Evolutionary conservation across 768 basidiomycete species (phyloP), one percentile per base, ranked within the genome.

Genomic region (Goffeauzyma gilvescens): DNA sequence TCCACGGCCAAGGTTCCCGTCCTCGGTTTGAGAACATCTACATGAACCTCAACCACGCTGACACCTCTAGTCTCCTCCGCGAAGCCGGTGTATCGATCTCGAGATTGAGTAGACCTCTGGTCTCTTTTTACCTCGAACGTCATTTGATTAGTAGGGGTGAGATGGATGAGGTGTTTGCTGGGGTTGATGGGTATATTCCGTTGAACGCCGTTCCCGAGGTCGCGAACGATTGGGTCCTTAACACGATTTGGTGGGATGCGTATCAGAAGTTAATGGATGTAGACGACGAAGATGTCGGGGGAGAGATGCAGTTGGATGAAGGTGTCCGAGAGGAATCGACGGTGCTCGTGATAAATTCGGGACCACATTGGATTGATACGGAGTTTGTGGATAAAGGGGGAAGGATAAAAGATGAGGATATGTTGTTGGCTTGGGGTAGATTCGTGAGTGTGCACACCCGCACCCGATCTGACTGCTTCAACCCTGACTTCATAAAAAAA

Each of bases 311-410:
- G n/a, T n/a, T n/a, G n/a, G 24, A 35, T 8, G 8, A n/a, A 2
- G 32, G n/a, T 2, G 24, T 45, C 2, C 15, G 15, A 14, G 41
- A 42, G 24, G 45, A 46, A 30, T 26, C 39, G 3, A 36, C 45
- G 13, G 23, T 41, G 9, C 18, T 46, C 24, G 40, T 46, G 13
- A 28, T 46, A 21, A 46, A 37, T 24, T 27, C 39, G 3, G 45
- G 45, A n/a, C 45, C 45, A 14, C 45, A 46, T 32, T 46, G 40
- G 39, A 33, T 37, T 27, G 32, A 14, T 24, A 12, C 15, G 17
- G 45, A 41, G 30, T 28, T 46, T 12, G n/a, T 23, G 5, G 26
- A 6, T 5, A 12, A 17, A 12, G 21, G 32, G n/a, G n/a, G n/a
- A n/a, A n/a, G n/a, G n/a, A n/a, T n/a, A n/a, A n/a, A n/a, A n/a